Conservation (phyloP, 2,329 filamentous ascomycete species). For the Curvularia hawaiiensis region DNA sequence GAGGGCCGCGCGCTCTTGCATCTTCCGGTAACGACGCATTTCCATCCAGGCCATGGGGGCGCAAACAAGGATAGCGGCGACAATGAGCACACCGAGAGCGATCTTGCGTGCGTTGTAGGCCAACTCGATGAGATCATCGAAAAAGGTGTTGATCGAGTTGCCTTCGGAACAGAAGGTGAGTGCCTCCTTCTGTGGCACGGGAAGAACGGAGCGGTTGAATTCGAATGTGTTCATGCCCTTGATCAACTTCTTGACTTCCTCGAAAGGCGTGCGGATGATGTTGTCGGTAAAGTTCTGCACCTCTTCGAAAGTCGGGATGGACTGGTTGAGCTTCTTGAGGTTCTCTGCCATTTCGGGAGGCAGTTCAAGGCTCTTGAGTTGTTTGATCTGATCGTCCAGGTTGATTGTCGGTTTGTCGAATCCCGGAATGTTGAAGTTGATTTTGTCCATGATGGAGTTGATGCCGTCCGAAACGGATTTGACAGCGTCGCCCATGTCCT, state of each 20-base stretch:
- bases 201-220: slow-evolving; percentile 79
- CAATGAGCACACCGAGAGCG: slow-evolving; percentile 75
- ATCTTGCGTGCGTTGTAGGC: slow-evolving; percentile 72
- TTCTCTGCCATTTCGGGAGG: slow-evolving; percentile 70
- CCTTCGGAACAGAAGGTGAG: slow-evolving; percentile 90
- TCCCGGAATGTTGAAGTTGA: slow-evolving; percentile 50
- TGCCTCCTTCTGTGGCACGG: slow-evolving; percentile 79
- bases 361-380: slow-evolving; percentile 73
- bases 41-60: slow-evolving; percentile 82
- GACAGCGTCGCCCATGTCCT: slow-evolving; percentile 52
- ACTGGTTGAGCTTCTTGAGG: slow-evolving; percentile 73
- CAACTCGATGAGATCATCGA: slow-evolving; percentile 70
- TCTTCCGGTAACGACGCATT: slow-evolving; percentile 74
- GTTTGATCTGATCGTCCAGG: slow-evolving; percentile 66
- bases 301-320: slow-evolving; percentile 81
- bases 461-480: slow-evolving; percentile 42
- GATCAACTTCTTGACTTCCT: slow-evolving; percentile 75
- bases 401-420: slow-evolving; percentile 62
- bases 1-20: slow-evolving; percentile 71
- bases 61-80: slow-evolving; percentile 74
- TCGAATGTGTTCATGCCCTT: slow-evolving; percentile 72
- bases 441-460: slow-evolving; percentile 48
- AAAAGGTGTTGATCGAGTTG: slow-evolving; percentile 82
- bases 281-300: slow-evolving; percentile 81
- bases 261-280: slow-evolving; percentile 79